Conservation (phyloP, 2,329 filamentous ascomycete species). For the Anisogramma anomala region DNA sequence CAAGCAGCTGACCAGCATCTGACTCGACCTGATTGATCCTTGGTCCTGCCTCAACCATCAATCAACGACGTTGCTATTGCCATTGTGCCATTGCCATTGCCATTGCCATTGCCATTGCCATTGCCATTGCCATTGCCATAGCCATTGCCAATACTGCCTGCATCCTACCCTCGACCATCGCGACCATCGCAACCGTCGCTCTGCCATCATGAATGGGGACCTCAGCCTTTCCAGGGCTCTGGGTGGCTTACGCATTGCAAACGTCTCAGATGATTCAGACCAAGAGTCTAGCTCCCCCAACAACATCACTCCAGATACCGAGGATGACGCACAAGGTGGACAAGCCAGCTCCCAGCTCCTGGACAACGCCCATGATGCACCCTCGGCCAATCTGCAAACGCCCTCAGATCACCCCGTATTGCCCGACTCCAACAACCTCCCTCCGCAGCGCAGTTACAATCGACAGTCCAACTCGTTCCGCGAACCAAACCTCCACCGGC, state of each 20-base stretch:
- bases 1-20: not conserved
- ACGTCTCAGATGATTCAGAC: constrained; percentile 63
- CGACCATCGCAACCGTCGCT: constrained; percentile 8
- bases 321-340: constrained; percentile 18
- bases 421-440: constrained; percentile 1
- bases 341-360: constrained; percentile 15
- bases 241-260: constrained; percentile 91
- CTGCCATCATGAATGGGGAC: constrained; percentile 69
- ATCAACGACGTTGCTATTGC: not conserved
- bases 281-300: constrained; percentile 21
- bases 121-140: too few species aligned
- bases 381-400: constrained; percentile 13
- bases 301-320: constrained; percentile 23
- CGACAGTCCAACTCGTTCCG: not conserved
- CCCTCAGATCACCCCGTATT: constrained; percentile 3
- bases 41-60: constrained; percentile 2
- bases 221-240: constrained; percentile 84
- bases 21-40: constrained; percentile 5
- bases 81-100: too few species aligned
- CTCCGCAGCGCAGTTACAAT: constrained; percentile 1
- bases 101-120: too few species aligned
- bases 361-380: constrained; percentile 1
- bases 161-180: too few species aligned
- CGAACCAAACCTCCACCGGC: not conserved
- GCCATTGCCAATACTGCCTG: too few species aligned